A percentile compares a stretch with the other conserved stretches of the same genome.
These are phyloP conservation scores for Chlorella vulgaris DNA, from an alignment of 139 green algal species.

Conservation along the genomic window DNA sequence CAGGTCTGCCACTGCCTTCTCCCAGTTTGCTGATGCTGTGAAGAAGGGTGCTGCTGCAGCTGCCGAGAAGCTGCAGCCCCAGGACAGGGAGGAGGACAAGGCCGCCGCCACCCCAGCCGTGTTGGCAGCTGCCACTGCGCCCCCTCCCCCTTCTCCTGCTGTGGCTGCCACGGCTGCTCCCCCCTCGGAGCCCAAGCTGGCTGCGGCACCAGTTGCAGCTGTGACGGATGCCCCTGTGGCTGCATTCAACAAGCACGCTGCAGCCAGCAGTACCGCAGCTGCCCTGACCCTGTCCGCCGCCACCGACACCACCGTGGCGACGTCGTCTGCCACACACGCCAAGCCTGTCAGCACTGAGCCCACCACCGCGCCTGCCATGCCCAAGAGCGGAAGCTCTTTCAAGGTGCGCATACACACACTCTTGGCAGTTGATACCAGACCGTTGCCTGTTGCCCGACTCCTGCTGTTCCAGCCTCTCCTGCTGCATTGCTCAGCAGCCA, in stretches of 20 bases:
- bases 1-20: background rate
- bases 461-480: too few species aligned
- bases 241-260: too few species aligned
- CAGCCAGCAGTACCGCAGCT: background rate
- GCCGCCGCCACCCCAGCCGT: background rate
- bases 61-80: slow-evolving; percentile 3
- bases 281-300: background rate
- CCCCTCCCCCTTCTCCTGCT: background rate
- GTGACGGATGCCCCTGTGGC: background rate
- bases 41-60: background rate
- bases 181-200: background rate
- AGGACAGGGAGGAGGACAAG: background rate
- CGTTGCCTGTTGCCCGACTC: too few species aligned
- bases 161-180: background rate
- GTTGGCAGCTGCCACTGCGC: background rate
- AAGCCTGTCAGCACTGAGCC: background rate
- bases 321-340: background rate
- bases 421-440: too few species aligned
- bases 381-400: too few species aligned
- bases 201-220: background rate
- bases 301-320: background rate
- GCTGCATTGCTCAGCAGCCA: too few species aligned
- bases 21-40: background rate
- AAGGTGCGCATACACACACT: too few species aligned
- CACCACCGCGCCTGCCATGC: too few species aligned